These are phyloP conservation scores for Phyllostachys edulis DNA, from an alignment of 176 grass and related monocot genomes.

Conservation along the genomic window DNA sequence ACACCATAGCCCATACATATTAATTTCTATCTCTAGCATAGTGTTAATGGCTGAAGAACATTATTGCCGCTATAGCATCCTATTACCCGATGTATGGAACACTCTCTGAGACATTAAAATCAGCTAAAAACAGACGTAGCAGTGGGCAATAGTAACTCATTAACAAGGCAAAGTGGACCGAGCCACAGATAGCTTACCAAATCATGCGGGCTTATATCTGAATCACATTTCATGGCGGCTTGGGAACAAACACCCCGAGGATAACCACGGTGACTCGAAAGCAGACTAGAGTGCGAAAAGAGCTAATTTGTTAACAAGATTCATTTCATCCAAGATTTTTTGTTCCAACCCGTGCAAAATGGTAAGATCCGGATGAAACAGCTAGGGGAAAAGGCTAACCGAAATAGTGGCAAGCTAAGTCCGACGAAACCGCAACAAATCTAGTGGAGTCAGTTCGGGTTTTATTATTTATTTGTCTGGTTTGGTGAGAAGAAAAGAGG, in stretches of 20 bases:
- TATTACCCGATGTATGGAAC: no score
- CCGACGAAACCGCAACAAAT: background rate
- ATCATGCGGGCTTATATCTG: background rate
- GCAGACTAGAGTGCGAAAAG: background rate
- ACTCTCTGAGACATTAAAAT: background rate
- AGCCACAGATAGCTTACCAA: background rate
- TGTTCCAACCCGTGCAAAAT: background rate
- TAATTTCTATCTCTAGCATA: background rate
- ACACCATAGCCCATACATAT: no score
- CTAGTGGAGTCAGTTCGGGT: background rate
- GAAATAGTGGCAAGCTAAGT: background rate
- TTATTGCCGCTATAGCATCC: no score
- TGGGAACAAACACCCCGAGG: background rate
- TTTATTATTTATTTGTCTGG: background rate
- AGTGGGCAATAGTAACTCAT: background rate
- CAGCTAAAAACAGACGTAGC: background rate
- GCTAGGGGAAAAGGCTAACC: no score
- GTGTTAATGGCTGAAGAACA: background rate
- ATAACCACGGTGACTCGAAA: background rate
- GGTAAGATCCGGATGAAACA: background rate
- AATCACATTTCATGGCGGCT: background rate
- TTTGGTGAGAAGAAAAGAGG: background rate
- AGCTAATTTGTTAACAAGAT: background rate
- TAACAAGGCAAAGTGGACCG: background rate
- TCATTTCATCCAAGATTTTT: background rate